Conservation (phyloP, 1,139 yeast species). For the Candida glucosophila region DNA sequence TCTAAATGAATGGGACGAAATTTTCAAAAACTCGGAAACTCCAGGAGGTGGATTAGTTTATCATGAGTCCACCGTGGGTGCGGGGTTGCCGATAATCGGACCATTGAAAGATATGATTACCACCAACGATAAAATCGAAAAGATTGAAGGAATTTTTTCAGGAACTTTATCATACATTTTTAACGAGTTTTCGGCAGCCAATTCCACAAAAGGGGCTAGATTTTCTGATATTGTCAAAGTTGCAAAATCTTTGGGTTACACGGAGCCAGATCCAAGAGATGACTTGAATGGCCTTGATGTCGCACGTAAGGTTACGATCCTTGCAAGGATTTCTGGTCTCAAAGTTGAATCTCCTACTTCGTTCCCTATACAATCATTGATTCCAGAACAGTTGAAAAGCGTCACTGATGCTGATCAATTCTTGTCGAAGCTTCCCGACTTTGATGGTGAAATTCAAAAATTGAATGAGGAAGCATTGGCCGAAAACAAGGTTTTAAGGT, state of each 20-base stretch:
- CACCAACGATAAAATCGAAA: conserved; percentile 88
- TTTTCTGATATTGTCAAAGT: conserved; percentile 84
- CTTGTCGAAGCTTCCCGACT: conserved; percentile 70
- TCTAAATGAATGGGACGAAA: conserved; percentile 63
- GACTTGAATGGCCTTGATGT: conserved; percentile 96
- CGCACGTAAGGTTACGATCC: conserved; percentile 93
- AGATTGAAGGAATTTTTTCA: conserved; percentile 91
- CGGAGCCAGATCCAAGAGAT: conserved; percentile 99
- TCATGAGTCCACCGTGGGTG: conserved; percentile 99
- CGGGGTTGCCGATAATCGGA: conserved; percentile 89
- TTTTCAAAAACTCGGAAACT: conserved; percentile 47
- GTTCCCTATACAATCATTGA: conserved; percentile 91
- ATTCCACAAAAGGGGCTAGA: conserved; percentile 46
- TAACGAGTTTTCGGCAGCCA: conserved; percentile 78
- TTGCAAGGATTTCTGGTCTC: conserved; percentile 87
- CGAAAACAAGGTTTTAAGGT: conserved; percentile 82
- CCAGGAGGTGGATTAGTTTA: conserved; percentile 71
- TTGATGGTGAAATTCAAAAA: conserved; percentile 69
- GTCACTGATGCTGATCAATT: conserved; percentile 70
- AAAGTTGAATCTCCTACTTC: conserved; percentile 83
- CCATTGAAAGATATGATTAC: conserved; percentile 78
- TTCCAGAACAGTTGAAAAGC: conserved; percentile 78
- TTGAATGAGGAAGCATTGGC: conserved; percentile 74
- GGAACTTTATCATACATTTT: conserved; percentile 96
- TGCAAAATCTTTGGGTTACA: conserved; percentile 89